These are phyloP conservation scores for Gossypium sturtianum DNA, from an alignment of 345 rosid species.

Conservation along the genomic window DNA sequence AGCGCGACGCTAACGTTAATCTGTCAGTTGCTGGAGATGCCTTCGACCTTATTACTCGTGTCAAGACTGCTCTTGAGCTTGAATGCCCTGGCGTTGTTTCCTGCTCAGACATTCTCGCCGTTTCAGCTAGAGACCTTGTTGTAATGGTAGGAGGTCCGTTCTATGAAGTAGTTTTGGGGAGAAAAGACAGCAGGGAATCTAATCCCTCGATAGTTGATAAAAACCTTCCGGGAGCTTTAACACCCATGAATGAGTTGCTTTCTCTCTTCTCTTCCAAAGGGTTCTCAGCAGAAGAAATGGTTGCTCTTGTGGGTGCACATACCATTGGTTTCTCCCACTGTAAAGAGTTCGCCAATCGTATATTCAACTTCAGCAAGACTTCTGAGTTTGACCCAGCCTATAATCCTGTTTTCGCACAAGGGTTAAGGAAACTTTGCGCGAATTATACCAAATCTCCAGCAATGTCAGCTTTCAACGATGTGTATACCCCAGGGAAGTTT, in stretches of 20 bases:
- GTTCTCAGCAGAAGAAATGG: slow-evolving; percentile 42
- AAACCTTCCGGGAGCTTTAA: slow-evolving; percentile 31
- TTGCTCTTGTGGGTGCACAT: slow-evolving; percentile 60
- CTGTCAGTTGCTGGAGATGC: slow-evolving; percentile 68
- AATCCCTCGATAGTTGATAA: slow-evolving; percentile 29
- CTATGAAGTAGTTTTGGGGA: slow-evolving; percentile 40
- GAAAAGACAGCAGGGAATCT: slow-evolving; percentile 54
- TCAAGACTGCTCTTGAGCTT: slow-evolving; percentile 66
- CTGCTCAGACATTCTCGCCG: slow-evolving; percentile 66
- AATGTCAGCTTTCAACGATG: slow-evolving; percentile 65
- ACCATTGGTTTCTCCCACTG: slow-evolving; percentile 80
- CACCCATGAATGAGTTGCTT: slow-evolving; percentile 36
- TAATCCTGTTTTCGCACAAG: slow-evolving; percentile 40
- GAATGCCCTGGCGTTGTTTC: slow-evolving; percentile 61
- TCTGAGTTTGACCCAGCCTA: slow-evolving; percentile 26
- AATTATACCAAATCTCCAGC: slow-evolving; percentile 35
- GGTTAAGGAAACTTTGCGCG: slow-evolving; percentile 41
- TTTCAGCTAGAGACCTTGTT: slow-evolving; percentile 52
- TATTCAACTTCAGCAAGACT: slow-evolving; percentile 35
- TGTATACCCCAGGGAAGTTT: slow-evolving; percentile 61
- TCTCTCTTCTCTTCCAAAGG: slow-evolving; percentile 38
- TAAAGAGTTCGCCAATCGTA: slow-evolving; percentile 48
- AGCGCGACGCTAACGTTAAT: slow-evolving; percentile 54
- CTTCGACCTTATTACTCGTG: slow-evolving; percentile 49
- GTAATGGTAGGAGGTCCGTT: slow-evolving; percentile 65